A percentile compares a stretch with the other conserved stretches of the same genome.
These are phyloP conservation scores for Quercus variabilis DNA, from an alignment of 306 rosid genomes.

Conservation along the genomic window DNA sequence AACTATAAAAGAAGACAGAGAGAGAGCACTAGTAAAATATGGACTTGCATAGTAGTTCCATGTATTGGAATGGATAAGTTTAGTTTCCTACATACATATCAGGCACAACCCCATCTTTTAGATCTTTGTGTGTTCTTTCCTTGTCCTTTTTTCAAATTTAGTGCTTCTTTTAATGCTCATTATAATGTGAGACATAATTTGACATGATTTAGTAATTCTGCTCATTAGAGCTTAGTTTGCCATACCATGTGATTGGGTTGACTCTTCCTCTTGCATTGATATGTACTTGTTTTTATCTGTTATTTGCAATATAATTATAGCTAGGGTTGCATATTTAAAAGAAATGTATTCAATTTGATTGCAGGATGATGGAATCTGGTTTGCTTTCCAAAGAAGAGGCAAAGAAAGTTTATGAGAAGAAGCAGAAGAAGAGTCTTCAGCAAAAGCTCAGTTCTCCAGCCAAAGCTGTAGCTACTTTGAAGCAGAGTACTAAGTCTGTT, in stretches of 20 bases:
- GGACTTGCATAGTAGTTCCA: not conserved
- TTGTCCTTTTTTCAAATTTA: not conserved
- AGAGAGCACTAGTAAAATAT: not conserved
- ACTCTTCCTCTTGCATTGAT: not conserved
- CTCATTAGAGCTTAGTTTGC: not conserved
- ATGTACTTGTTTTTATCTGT: not conserved
- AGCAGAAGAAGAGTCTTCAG: constrained; percentile 46
- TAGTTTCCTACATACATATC: not conserved
- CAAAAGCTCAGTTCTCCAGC: constrained; percentile 51
- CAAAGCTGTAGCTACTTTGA: constrained; percentile 28
- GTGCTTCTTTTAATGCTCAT: not conserved
- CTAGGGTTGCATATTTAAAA: not conserved
- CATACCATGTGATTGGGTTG: not conserved
- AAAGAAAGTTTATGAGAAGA: constrained; percentile 54
- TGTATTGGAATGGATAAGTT: not conserved
- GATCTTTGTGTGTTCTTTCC: not conserved
- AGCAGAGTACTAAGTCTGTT: constrained; percentile 37
- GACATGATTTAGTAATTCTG: not conserved
- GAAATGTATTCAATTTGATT: constrained; percentile 14
- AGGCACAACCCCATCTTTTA: not conserved
- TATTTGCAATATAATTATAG: not conserved
- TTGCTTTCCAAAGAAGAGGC: constrained; percentile 72
- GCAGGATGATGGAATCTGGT: constrained; percentile 94
- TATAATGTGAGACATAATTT: not conserved
- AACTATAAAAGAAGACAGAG: not conserved